These are phyloP conservation scores for Piper longum DNA, from an alignment of 164 flowering plant genomes.

Conservation along the genomic window DNA sequence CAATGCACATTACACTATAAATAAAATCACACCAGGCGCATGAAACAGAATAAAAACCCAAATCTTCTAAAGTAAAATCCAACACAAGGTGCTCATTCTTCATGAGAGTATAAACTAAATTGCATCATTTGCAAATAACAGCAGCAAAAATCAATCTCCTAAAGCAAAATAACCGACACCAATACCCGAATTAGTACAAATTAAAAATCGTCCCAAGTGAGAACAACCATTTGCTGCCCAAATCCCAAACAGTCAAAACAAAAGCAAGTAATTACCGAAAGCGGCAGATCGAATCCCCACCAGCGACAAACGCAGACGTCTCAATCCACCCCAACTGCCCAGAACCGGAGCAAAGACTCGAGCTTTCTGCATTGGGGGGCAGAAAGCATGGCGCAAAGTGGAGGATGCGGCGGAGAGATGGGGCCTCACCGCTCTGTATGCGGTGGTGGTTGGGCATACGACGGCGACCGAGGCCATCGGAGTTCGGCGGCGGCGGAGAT, in stretches of 20 bases:
- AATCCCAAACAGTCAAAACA: background rate
- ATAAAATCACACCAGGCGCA: too few species aligned
- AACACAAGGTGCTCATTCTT: too few species aligned
- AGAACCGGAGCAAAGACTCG: background rate
- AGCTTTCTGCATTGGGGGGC: background rate
- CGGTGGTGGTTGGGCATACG: background rate
- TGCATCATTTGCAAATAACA: too few species aligned
- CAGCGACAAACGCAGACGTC: constrained; percentile 34
- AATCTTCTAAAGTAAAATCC: too few species aligned
- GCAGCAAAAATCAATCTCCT: too few species aligned
- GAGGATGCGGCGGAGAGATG: background rate
- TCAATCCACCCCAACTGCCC: constrained; percentile 42
- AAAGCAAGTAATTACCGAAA: background rate
- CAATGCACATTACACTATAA: too few species aligned
- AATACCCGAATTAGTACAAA: too few species aligned
- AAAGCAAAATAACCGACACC: too few species aligned
- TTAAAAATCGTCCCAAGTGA: too few species aligned
- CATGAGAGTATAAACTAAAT: too few species aligned
- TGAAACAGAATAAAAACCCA: too few species aligned
- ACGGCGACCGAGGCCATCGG: background rate
- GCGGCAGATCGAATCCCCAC: constrained; percentile 9
- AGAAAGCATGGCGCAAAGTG: background rate
- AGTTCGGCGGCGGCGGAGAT: too few species aligned
- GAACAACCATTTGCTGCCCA: background rate
- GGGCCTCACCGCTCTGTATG: background rate